Percentiles rank a stretch among this genome's conserved stretches.
Evolutionary conservation across 306 rosid genomes (phyloP).

Genomic region (Betula pendula): DNA sequence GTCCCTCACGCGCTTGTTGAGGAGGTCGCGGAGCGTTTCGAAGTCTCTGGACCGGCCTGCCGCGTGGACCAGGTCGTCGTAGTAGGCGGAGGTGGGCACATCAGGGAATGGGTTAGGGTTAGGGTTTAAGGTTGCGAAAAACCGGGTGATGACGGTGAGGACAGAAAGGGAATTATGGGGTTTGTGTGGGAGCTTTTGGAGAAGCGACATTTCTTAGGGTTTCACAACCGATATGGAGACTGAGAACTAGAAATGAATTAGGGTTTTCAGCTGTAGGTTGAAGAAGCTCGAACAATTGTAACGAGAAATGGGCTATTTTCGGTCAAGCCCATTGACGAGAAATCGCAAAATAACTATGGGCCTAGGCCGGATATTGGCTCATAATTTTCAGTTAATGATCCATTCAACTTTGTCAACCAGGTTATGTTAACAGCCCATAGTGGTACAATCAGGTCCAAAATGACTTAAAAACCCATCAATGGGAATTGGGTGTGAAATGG

Average conservation of each 20-base stretch:
- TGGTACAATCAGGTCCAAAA: too few relatives aligned
- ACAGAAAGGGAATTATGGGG: constrained; percentile 14
- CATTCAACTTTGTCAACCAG: too few relatives aligned
- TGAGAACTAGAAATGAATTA: neutral
- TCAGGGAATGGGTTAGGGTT: constrained; percentile 27
- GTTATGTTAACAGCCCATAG: too few relatives aligned
- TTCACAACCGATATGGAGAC: neutral
- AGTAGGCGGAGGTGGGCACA: constrained; percentile 32
- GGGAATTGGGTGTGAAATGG: too few relatives aligned
- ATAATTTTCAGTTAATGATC: too few relatives aligned
- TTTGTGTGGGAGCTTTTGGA: constrained; percentile 20
- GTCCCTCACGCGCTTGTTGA: constrained; percentile 54
- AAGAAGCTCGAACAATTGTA: neutral
- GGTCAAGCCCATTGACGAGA: too few relatives aligned
- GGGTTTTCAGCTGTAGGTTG: constrained; percentile 10
- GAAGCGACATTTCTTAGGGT: constrained; percentile 34
- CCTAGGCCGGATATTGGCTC: too few relatives aligned
- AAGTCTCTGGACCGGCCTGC: constrained; percentile 48
- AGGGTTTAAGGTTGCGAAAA: constrained; percentile 16
- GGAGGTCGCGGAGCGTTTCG: constrained; percentile 34
- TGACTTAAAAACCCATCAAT: too few relatives aligned
- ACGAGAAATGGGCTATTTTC: neutral
- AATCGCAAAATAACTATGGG: too few relatives aligned
- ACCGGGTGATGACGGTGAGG: constrained; percentile 21
- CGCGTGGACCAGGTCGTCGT: constrained; percentile 33